Evolutionary conservation across 2,329 filamentous ascomycete genomes (phyloP).

Genomic region (Cryoendolithus antarcticus): DNA sequence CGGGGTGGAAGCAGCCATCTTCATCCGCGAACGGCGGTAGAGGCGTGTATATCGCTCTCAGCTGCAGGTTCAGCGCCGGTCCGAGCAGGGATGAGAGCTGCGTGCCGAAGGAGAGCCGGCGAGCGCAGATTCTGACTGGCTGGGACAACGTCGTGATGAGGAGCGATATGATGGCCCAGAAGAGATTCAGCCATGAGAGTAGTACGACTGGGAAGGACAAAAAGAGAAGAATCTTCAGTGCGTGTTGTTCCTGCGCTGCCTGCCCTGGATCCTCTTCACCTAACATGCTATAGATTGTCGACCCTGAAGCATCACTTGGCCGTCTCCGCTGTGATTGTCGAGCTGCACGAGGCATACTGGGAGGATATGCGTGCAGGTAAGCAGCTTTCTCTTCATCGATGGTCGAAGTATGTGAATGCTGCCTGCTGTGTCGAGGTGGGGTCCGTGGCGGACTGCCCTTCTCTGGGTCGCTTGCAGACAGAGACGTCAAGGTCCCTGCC

Average conservation of each 20-base stretch:
- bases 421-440: constrained; percentile 7
- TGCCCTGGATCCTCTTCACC: constrained; percentile 27
- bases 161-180: constrained; percentile 43
- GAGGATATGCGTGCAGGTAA: constrained; percentile 9
- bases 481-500: constrained; percentile 13
- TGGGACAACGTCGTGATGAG: constrained; percentile 39
- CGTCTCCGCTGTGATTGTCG: constrained; percentile 5
- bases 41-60: constrained; percentile 35
- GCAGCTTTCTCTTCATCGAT: constrained; percentile 17
- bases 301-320: constrained; percentile 7
- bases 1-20: constrained; percentile 27
- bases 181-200: constrained; percentile 39
- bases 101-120: constrained; percentile 33
- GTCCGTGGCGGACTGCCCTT: constrained; percentile 11
- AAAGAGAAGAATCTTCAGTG: constrained; percentile 37
- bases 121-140: constrained; percentile 43
- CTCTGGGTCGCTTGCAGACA: constrained; percentile 20
- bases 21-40: constrained; percentile 19
- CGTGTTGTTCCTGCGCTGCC: constrained; percentile 29
- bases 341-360: constrained; percentile 2
- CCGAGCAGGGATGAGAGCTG: constrained; percentile 42
- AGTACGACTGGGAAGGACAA: constrained; percentile 42
- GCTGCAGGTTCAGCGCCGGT: constrained; percentile 40
- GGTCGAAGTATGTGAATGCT: constrained; percentile 6
- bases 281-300: constrained; percentile 14